Base-by-base conservation (phyloP, 306 rosid genomes). In the Sesbania bispinosa region DNA sequence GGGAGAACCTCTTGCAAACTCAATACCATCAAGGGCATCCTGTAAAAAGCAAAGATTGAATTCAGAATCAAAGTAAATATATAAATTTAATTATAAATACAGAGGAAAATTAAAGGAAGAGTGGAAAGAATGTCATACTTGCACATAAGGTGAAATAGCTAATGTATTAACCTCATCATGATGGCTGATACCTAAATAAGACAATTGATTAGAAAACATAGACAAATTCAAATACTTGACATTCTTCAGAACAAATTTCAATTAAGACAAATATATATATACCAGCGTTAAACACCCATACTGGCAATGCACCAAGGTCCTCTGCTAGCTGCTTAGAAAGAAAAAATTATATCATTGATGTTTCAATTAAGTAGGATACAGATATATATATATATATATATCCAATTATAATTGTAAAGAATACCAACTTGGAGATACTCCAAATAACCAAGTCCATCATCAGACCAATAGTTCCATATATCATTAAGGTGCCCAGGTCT, bases 21-120 rank as follows among this genome's bases (percentile, higher is more conserved):
- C 93, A 26, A 93, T 79, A n/a, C 98, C 88, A 46, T 90, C 96
- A 65, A 93, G 96, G 83, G 96, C 90, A 60, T 93, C 98, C 98
- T 92, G 39, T 27, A 24, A 4, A 21, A 6, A 32, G n/a, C n/a
- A 27, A 42, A 30, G 0, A 24, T 68, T 2, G 7, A 18, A 64
- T 55, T 47, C 6, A 50, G 33, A 39, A 27, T n/a, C n/a, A n/a
- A n/a, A n/a, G n/a, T n/a, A n/a, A n/a, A n/a, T n/a, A n/a, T n/a
- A n/a, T n/a, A n/a, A 35, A 35, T 7, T 6, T 35, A 1, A 35
- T 35, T 35, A 27, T 2, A 27, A 27, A 27, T 1, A 1, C 4
- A 27, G 4, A 1, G 30, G 3, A 27, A 27, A 27, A 27, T 2
- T 27, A 27, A 27, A 1, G 30, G 30, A 1, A 27, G 4, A 1